phyloP scores from a whole-genome alignment of 441 rosid species.

The Gossypium davidsonii region DNA sequence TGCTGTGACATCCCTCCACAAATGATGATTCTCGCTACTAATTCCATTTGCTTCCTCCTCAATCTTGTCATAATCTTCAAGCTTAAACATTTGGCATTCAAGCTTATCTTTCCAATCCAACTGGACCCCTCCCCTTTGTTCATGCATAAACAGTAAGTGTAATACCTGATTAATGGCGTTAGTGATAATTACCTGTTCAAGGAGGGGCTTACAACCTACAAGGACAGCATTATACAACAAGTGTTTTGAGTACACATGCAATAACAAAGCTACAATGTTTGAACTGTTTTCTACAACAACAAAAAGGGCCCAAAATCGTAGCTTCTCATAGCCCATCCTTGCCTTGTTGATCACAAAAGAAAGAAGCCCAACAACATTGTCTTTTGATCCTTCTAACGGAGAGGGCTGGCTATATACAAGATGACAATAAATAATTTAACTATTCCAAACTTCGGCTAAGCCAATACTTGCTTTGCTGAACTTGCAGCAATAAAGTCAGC shows the following conservation, averaged over 20 bases:
- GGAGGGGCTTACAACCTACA: background rate
- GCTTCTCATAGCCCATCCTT: background rate
- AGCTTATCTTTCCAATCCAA: background rate
- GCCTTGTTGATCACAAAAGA: background rate
- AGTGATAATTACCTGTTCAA: background rate
- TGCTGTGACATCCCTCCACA: background rate
- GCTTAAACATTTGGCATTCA: background rate
- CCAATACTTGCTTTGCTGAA: background rate
- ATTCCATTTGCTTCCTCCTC: background rate
- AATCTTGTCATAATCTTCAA: background rate
- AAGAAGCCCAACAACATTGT: background rate
- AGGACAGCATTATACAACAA: background rate
- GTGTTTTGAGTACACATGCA: background rate
- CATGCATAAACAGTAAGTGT: background rate
- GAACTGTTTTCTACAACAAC: background rate
- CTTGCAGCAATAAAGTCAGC: background rate
- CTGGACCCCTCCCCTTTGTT: background rate
- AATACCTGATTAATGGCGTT: background rate
- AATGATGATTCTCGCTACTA: background rate
- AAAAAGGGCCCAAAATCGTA: background rate
- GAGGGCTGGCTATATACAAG: too few relatives aligned
- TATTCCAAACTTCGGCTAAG: too few relatives aligned
- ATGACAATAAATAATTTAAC: too few relatives aligned
- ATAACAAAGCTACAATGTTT: background rate
- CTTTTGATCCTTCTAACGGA: background rate